Evolutionary conservation across 495 filamentous ascomycete genomes (phyloP).

Genomic region (Articulospora tetracladia): DNA sequence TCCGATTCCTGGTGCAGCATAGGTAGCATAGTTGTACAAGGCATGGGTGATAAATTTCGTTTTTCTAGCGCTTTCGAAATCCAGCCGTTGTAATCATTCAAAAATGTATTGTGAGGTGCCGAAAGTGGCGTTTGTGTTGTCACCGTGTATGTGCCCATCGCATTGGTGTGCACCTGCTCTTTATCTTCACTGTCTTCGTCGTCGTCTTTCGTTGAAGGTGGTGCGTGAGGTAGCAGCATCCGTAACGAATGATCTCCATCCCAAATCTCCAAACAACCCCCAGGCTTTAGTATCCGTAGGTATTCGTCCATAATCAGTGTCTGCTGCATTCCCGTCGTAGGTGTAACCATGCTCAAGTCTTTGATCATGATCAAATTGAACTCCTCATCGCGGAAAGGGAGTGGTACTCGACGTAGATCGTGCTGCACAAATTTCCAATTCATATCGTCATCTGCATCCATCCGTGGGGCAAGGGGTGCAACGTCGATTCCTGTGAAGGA

Average conservation of each 20-base stretch:
- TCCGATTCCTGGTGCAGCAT: constrained; percentile 79
- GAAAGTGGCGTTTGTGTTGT: constrained; percentile 79
- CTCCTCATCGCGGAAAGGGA: constrained; percentile 77
- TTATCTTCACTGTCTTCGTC: constrained; percentile 35
- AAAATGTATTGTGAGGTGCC: constrained; percentile 70
- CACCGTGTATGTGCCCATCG: constrained; percentile 75
- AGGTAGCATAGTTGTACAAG: constrained; percentile 76
- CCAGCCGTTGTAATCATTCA: constrained; percentile 85
- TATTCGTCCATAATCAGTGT: constrained; percentile 68
- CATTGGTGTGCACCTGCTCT: constrained; percentile 57
- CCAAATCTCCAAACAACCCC: constrained; percentile 83
- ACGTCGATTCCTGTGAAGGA: constrained; percentile 85
- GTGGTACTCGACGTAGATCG: constrained; percentile 67
- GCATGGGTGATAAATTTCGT: constrained; percentile 65
- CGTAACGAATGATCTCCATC: constrained; percentile 76
- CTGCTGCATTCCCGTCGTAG: constrained; percentile 58
- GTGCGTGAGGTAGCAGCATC: constrained; percentile 71
- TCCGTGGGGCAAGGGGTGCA: constrained; percentile 67
- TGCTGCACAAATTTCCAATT: constrained; percentile 88
- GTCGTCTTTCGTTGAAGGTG: constrained; percentile 37
- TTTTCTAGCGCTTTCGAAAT: constrained; percentile 70
- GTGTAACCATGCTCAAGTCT: constrained; percentile 68
- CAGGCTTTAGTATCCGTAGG: constrained; percentile 70
- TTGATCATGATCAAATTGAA: constrained; percentile 93
- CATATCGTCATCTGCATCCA: constrained; percentile 61